These are phyloP conservation scores for Colletotrichum salicis DNA, from an alignment of 2,329 filamentous ascomycete species.

Conservation along the genomic window DNA sequence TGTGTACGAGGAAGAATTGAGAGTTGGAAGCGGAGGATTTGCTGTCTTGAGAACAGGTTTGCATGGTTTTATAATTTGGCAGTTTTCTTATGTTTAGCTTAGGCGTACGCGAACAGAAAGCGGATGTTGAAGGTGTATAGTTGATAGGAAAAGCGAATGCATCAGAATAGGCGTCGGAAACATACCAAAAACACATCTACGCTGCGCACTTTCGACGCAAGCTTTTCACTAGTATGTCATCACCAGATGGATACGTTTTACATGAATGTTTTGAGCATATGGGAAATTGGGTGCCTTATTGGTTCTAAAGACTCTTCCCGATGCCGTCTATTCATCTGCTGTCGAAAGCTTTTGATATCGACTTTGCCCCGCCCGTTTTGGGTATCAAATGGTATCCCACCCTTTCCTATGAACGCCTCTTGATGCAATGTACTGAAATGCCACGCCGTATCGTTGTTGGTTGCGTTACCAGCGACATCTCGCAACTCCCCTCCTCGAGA, in stretches of 20 bases:
- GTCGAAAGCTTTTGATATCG: background rate
- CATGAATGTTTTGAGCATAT: background rate
- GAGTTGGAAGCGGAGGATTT: background rate
- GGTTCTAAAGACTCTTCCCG: slow-evolving; percentile 1
- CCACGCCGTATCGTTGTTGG: background rate
- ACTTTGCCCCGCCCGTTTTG: background rate
- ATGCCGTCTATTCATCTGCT: slow-evolving; percentile 7
- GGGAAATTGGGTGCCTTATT: background rate
- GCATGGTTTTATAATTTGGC: background rate
- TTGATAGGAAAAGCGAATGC: slow-evolving; percentile 9
- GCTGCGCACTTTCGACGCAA: background rate
- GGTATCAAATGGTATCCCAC: slow-evolving; percentile 24
- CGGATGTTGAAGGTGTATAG: background rate
- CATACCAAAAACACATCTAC: background rate
- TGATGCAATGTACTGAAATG: background rate
- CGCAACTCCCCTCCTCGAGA: too few relatives aligned
- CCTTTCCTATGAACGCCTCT: slow-evolving; percentile 10
- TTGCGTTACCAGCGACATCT: background rate
- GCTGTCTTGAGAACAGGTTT: background rate
- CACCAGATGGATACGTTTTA: background rate
- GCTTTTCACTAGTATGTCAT: background rate
- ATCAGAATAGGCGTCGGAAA: slow-evolving; percentile 1
- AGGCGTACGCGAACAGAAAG: background rate
- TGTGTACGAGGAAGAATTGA: background rate
- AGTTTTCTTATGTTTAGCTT: background rate